These are phyloP conservation scores for Solanum phureja DNA, from an alignment of 257 asterid species.

Conservation along the genomic window DNA sequence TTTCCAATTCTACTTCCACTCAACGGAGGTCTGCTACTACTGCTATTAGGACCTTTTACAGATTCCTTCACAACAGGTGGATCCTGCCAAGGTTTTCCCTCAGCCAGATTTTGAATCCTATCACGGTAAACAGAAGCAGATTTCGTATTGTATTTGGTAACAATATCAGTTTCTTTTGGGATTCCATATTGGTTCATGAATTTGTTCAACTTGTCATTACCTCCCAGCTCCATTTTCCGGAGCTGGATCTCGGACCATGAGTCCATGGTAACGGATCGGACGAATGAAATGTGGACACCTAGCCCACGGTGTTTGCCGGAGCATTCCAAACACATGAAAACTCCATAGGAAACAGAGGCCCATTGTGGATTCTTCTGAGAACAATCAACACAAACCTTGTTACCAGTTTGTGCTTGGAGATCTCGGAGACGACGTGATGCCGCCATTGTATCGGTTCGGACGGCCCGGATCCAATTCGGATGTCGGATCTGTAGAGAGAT, in stretches of 20 bases:
- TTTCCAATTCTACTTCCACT: slow-evolving; percentile 6
- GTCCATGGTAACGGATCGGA: slow-evolving; percentile 97
- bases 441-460: slow-evolving; percentile 34
- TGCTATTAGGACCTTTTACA: slow-evolving; percentile 6
- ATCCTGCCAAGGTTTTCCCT: slow-evolving; percentile 83
- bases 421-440: slow-evolving; percentile 86
- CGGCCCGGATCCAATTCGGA: background rate
- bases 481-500: background rate
- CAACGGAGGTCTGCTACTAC: slow-evolving; percentile 51
- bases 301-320: slow-evolving; percentile 97
- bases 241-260: slow-evolving; percentile 98
- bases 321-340: slow-evolving; percentile 93
- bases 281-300: slow-evolving; percentile 93
- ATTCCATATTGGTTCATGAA: slow-evolving; percentile 56
- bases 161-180: slow-evolving; percentile 61
- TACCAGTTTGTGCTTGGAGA: slow-evolving; percentile 68
- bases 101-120: slow-evolving; percentile 71
- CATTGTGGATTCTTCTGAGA: slow-evolving; percentile 92
- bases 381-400: slow-evolving; percentile 90
- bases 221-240: slow-evolving; percentile 83
- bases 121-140: slow-evolving; percentile 78
- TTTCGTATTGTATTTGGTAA: slow-evolving; percentile 60
- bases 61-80: slow-evolving; percentile 69
- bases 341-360: slow-evolving; percentile 96
- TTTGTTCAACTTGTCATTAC: slow-evolving; percentile 57